phyloP scores from a whole-genome alignment of 2,329 filamentous ascomycete genomes.

The Phialocephala subalpina region DNA sequence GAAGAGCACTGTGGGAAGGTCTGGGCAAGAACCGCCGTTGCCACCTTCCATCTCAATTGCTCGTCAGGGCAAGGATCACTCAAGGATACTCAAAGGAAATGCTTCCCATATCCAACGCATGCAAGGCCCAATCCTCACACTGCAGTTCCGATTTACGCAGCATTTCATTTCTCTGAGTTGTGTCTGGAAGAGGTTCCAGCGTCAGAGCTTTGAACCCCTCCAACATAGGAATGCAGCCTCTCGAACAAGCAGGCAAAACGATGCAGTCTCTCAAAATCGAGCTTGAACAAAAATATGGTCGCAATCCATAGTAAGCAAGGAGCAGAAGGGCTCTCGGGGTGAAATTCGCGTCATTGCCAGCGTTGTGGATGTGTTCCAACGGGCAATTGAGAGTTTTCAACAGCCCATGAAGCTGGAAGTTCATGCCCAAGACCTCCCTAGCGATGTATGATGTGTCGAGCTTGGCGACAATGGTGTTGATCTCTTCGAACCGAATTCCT shows the following conservation, averaged over 20 bases:
- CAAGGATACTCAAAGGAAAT: no score
- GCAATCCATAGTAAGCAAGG: background rate
- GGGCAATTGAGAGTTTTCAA: background rate
- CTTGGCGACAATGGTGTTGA: background rate
- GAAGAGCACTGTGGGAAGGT: no score
- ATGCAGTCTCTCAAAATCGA: no score
- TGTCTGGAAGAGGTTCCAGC: background rate
- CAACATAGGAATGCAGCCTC: background rate
- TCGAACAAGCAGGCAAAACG: no score
- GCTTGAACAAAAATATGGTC: background rate
- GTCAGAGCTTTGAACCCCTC: background rate
- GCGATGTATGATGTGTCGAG: background rate
- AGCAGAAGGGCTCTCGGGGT: background rate
- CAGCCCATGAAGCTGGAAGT: background rate
- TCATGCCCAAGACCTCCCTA: background rate
- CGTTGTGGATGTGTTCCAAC: background rate
- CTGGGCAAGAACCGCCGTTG: no score
- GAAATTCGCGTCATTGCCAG: background rate
- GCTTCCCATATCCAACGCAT: no score
- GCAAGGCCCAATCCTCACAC: no score
- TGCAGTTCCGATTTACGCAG: no score
- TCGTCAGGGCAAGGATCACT: no score
- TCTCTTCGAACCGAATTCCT: background rate
- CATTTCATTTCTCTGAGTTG: no score
- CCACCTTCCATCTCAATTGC: no score